Percentiles rank a stretch among this genome's conserved stretches.
phyloP scores from a whole-genome alignment of 768 basidiomycete genomes.

The Mycena rosella region DNA sequence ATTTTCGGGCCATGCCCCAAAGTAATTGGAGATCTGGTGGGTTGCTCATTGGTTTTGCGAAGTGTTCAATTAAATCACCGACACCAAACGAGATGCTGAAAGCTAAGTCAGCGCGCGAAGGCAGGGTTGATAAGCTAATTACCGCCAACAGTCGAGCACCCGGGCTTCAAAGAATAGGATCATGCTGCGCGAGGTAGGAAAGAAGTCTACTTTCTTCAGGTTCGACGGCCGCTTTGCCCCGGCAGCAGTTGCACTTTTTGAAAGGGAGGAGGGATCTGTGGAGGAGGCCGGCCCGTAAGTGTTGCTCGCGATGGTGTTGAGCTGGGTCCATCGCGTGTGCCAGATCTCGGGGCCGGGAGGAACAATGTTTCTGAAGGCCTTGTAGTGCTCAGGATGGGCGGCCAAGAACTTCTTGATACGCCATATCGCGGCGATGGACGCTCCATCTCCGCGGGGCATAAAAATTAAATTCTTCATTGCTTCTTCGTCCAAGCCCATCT shows the following conservation, averaged over 20 bases:
- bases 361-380: conserved; percentile 37
- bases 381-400: conserved; percentile 34
- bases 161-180: conserved; percentile 39
- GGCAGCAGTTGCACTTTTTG: conserved; percentile 32
- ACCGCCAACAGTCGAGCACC: conserved; percentile 26
- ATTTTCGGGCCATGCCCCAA: too few relatives aligned
- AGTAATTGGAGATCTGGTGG: neutral
- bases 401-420: conserved; percentile 36
- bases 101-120: too few relatives aligned
- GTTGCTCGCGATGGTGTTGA: conserved; percentile 38
- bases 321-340: conserved; percentile 38
- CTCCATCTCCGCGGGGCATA: conserved; percentile 34
- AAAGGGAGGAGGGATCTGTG: conserved; percentile 37
- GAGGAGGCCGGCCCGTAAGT: conserved; percentile 35
- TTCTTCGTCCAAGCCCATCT: conserved; percentile 38
- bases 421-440: conserved; percentile 38
- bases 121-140: too few relatives aligned
- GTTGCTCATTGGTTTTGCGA: too few relatives aligned
- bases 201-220: conserved; percentile 41
- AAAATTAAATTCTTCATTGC: conserved; percentile 34
- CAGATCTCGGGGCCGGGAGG: conserved; percentile 41
- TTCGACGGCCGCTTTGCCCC: conserved; percentile 37
- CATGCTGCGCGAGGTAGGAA: conserved; percentile 41
- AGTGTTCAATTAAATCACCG: too few relatives aligned
- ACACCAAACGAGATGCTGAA: too few relatives aligned